These are phyloP conservation scores for Coemansia interrupta DNA, from an alignment of 192 early-diverging fungal species.

Conservation along the genomic window DNA sequence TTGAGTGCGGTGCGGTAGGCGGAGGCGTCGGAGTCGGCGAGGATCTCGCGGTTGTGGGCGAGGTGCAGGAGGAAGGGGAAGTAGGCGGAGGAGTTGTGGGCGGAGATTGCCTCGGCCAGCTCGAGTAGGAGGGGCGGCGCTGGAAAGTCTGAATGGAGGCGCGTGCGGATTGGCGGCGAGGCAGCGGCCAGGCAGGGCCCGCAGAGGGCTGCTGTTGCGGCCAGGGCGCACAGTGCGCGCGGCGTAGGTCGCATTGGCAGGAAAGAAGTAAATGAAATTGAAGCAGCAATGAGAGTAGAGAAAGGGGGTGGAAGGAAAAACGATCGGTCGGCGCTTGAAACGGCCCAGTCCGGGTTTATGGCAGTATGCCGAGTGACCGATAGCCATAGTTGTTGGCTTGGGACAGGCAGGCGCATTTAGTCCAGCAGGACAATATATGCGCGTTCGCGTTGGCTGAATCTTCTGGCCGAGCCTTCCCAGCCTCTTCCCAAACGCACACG, in stretches of 20 bases:
- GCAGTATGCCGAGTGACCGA: no score
- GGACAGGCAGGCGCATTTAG: no score
- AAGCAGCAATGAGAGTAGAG: no score
- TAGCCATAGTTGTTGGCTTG: no score
- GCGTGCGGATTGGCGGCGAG: conserved; percentile 32
- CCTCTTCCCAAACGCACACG: no score
- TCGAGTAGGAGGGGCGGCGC: conserved; percentile 72
- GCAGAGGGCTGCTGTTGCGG: conserved; percentile 9
- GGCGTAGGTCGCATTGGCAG: neutral
- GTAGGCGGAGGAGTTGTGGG: conserved; percentile 62
- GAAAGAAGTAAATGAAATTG: neutral
- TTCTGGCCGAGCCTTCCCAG: no score
- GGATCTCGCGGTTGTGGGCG: conserved; percentile 26
- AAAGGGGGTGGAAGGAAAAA: neutral
- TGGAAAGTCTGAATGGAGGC: conserved; percentile 48
- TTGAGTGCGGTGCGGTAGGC: conserved; percentile 54
- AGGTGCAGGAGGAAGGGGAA: conserved; percentile 63
- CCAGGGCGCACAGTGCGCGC: conserved; percentile 15
- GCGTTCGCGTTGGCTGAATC: no score
- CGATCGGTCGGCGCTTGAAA: no score
- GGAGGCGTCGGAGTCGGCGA: conserved; percentile 32
- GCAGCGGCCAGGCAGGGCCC: neutral
- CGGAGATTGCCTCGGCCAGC: conserved; percentile 67
- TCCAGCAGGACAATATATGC: no score
- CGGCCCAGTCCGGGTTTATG: no score